Evolutionary conservation across 371 early-diverging fungal genomes (phyloP).

Genomic region (Encephalitozoon hellem): DNA sequence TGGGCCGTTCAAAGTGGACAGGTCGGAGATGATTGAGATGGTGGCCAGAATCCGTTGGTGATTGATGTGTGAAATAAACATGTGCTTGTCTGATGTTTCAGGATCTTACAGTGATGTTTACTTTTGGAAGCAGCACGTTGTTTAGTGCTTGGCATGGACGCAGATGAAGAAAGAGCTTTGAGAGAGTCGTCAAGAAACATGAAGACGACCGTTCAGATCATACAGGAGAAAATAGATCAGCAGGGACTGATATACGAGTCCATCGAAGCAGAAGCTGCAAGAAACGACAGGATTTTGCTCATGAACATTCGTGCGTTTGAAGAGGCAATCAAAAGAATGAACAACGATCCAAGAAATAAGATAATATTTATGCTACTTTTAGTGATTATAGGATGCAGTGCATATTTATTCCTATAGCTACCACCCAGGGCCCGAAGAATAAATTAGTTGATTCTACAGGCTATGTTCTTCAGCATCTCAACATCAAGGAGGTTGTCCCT

Average conservation of each 20-base stretch:
- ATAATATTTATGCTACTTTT: slow-evolving; percentile 20
- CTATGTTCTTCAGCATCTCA: slow-evolving; percentile 1
- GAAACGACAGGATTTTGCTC: slow-evolving; percentile 1
- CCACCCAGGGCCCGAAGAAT: neutral
- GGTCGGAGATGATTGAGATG: neutral
- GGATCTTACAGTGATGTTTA: neutral
- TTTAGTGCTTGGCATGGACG: neutral
- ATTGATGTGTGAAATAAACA: neutral
- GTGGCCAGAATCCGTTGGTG: neutral
- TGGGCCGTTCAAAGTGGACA: neutral
- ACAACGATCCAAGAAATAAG: slow-evolving; percentile 40
- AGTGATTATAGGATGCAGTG: neutral
- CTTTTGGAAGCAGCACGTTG: neutral
- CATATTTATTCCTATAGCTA: neutral
- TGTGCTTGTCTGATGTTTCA: neutral
- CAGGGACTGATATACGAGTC: slow-evolving; percentile 28
- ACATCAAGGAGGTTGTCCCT: neutral
- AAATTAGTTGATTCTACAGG: neutral
- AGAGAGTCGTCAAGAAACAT: slow-evolving; percentile 17
- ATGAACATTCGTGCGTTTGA: slow-evolving; percentile 13
- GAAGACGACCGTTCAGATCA: slow-evolving; percentile 22
- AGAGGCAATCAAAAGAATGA: slow-evolving; percentile 5
- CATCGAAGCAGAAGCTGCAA: slow-evolving; percentile 15
- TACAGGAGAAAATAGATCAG: slow-evolving; percentile 24
- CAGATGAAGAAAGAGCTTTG: slow-evolving; percentile 4